A percentile compares a stretch with the other conserved stretches of the same genome.
These are phyloP conservation scores for Cladosporium sp. DNA, from an alignment of 2,329 filamentous ascomycete genomes.

Conservation along the genomic window DNA sequence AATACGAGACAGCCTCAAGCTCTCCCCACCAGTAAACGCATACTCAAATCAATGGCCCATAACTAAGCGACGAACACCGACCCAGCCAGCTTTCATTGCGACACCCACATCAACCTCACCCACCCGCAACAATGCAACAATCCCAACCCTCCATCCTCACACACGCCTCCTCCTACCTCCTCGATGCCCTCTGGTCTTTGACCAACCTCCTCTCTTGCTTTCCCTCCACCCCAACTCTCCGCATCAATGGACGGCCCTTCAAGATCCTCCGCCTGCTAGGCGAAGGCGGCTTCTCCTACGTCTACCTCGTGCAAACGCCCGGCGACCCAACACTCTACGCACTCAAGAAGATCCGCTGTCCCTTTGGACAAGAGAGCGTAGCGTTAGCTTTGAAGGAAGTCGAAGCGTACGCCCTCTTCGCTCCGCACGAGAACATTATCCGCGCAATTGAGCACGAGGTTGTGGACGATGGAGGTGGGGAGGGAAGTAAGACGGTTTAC, in stretches of 20 bases:
- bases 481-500: conserved; percentile 86
- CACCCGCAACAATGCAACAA: conserved; percentile 11
- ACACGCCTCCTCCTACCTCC: conserved; percentile 56
- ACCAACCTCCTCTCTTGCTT: conserved; percentile 97
- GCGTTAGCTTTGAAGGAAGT: conserved; percentile 94
- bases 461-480: conserved; percentile 60
- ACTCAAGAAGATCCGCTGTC: conserved; percentile 97
- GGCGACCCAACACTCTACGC: conserved; percentile 79
- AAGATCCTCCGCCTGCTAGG: conserved; percentile 92
- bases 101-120: neutral
- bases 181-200: conserved; percentile 86
- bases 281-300: conserved; percentile 98
- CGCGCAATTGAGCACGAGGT: conserved; percentile 78
- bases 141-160: conserved; percentile 28
- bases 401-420: conserved; percentile 90
- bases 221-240: conserved; percentile 85
- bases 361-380: conserved; percentile 94
- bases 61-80: neutral
- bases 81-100: neutral
- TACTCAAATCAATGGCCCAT: neutral
- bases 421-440: conserved; percentile 79
- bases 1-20: neutral
- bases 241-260: conserved; percentile 91
- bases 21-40: neutral
- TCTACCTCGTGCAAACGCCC: conserved; percentile 95